phyloP scores from a whole-genome alignment of 1,284 basidiomycete genomes.

The Afroboletus lepidellus region DNA sequence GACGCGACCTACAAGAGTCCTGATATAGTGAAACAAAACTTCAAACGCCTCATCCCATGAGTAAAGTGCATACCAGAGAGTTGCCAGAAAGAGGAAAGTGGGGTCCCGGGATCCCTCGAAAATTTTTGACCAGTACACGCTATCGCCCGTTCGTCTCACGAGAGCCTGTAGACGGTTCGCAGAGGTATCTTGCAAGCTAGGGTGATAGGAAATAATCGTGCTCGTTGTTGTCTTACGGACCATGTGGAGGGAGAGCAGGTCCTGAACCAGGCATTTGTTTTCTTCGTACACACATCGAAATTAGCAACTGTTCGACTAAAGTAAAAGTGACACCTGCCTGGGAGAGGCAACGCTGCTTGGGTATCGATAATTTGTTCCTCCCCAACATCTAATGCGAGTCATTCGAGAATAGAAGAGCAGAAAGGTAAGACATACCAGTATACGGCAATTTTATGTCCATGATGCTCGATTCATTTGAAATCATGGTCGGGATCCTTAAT shows the following conservation, averaged over 20 bases:
- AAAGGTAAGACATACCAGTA: conserved; percentile 10
- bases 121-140: conserved; percentile 55
- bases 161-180: conserved; percentile 35
- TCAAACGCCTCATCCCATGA: conserved; percentile 58
- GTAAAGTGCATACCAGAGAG: conserved; percentile 57
- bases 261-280: conserved; percentile 28
- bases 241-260: conserved; percentile 42
- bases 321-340: conserved; percentile 7
- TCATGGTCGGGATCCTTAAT: neutral
- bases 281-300: conserved; percentile 10
- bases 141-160: conserved; percentile 33
- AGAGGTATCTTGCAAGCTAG: conserved; percentile 31
- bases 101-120: conserved; percentile 47
- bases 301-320: neutral
- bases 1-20: conserved; percentile 39
- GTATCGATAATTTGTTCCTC: conserved; percentile 45
- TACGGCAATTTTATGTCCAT: conserved; percentile 7
- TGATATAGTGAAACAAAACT: conserved; percentile 46
- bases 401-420: neutral
- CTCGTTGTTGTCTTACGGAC: conserved; percentile 36
- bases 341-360: conserved; percentile 44
- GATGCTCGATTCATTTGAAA: neutral
- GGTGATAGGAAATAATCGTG: conserved; percentile 44
- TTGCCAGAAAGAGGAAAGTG: conserved; percentile 52
- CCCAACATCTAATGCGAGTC: conserved; percentile 6